Conservation (phyloP, 768 basidiomycete genomes). For the Phaffia australis region DNA sequence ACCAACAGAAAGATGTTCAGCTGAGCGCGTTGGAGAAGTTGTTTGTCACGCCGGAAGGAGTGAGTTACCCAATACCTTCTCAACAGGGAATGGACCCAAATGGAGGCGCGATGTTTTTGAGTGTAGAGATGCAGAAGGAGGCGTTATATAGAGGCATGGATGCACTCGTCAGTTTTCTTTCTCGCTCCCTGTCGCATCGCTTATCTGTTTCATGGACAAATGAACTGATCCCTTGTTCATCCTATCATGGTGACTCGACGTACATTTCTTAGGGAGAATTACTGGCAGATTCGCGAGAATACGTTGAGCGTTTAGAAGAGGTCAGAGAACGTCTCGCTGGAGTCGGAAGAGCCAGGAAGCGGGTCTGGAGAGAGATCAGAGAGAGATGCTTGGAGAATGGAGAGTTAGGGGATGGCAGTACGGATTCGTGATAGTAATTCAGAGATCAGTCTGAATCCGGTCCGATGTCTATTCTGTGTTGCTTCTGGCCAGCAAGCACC, state of each 20-base stretch:
- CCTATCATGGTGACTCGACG: conserved; percentile 32
- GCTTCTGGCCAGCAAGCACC: neutral
- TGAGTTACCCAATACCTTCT: conserved; percentile 18
- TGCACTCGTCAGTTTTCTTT: conserved; percentile 17
- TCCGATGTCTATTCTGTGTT: neutral
- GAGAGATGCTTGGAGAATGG: conserved; percentile 39
- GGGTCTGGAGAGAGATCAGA: conserved; percentile 66
- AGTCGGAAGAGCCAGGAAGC: conserved; percentile 56
- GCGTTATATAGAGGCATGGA: conserved; percentile 22
- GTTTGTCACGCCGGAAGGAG: conserved; percentile 35
- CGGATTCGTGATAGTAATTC: neutral
- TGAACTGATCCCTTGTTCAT: conserved; percentile 1
- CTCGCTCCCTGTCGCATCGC: neutral
- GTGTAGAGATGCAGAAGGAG: conserved; percentile 20
- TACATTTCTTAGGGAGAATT: conserved; percentile 51
- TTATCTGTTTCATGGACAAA: too few relatives aligned
- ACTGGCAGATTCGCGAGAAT: conserved; percentile 77
- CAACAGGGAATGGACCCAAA: too few relatives aligned
- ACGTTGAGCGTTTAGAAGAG: conserved; percentile 71
- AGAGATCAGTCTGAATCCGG: neutral
- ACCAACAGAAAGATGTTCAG: too few relatives aligned
- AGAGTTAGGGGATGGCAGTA: conserved; percentile 16
- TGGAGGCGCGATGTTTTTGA: conserved; percentile 2
- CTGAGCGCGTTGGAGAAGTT: conserved; percentile 34
- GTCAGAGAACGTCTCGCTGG: conserved; percentile 71